These are phyloP conservation scores for Asterochloris erici DNA, from an alignment of 139 green algal species.

Conservation along the genomic window DNA sequence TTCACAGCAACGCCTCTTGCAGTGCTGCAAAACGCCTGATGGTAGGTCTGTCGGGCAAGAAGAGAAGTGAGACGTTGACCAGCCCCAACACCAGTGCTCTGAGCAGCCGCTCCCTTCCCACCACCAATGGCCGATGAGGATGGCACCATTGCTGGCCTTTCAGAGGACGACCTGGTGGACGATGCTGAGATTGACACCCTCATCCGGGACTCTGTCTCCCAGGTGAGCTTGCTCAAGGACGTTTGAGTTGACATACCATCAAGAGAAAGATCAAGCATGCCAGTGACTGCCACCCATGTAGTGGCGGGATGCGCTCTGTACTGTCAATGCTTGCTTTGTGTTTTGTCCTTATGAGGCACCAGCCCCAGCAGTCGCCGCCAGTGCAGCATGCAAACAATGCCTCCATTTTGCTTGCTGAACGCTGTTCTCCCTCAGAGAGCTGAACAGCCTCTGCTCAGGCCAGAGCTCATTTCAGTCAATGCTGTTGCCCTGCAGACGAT, in stretches of 20 bases:
- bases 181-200: slow-evolving; percentile 83
- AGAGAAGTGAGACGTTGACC: too few relatives aligned
- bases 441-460: neutral
- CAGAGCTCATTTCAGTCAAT: neutral
- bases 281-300: neutral
- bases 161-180: slow-evolving; percentile 79
- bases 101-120: too few relatives aligned
- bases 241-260: neutral
- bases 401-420: too few relatives aligned
- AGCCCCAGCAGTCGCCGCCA: neutral
- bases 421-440: too few relatives aligned
- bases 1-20: too few relatives aligned
- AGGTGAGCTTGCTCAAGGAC: neutral
- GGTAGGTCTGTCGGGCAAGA: too few relatives aligned
- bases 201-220: slow-evolving; percentile 39
- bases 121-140: slow-evolving; percentile 31
- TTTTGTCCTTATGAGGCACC: too few relatives aligned
- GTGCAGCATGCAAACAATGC: too few relatives aligned
- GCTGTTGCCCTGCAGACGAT: slow-evolving; percentile 25
- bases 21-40: too few relatives aligned
- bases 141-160: slow-evolving; percentile 10
- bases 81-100: too few relatives aligned
- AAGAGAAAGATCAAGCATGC: neutral
- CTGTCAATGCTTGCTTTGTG: too few relatives aligned
- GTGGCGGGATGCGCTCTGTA: too few relatives aligned